Evolutionary conservation across 164 flowering plant genomes (phyloP).

Genomic region (Kalanchoe fedtschenkoi): DNA sequence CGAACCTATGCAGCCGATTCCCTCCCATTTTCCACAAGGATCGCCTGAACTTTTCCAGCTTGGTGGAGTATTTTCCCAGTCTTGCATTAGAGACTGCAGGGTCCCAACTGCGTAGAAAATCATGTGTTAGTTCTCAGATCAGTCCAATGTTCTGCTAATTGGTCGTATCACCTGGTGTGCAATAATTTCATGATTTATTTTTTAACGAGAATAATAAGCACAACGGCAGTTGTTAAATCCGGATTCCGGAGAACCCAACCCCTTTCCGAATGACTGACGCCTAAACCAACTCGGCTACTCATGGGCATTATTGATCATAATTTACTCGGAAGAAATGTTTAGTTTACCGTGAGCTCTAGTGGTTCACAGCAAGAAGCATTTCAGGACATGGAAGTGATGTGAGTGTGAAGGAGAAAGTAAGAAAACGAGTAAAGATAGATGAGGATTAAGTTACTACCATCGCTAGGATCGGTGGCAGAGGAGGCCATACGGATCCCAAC

Average conservation of each 20-base stretch:
- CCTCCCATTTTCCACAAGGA: slow-evolving; percentile 86
- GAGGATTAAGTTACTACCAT: neutral
- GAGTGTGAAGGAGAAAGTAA: neutral
- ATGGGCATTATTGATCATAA: too few relatives aligned
- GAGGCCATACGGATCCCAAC: neutral
- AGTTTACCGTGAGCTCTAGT: too few relatives aligned
- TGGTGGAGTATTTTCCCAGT: slow-evolving; percentile 70
- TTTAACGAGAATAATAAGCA: too few relatives aligned
- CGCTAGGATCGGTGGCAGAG: neutral
- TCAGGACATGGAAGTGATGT: too few relatives aligned
- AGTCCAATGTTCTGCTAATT: too few relatives aligned
- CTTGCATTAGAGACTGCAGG: slow-evolving; percentile 40
- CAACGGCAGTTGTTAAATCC: too few relatives aligned
- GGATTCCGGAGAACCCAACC: too few relatives aligned
- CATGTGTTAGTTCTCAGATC: neutral
- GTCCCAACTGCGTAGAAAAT: slow-evolving; percentile 33
- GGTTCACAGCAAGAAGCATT: too few relatives aligned
- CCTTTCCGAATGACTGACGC: too few relatives aligned
- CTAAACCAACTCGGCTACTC: too few relatives aligned
- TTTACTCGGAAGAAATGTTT: too few relatives aligned
- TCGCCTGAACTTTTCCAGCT: slow-evolving; percentile 61
- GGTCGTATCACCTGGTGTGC: neutral
- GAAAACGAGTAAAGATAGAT: neutral
- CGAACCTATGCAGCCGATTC: slow-evolving; percentile 58
- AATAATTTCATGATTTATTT: too few relatives aligned